These are phyloP conservation scores for Chlorella variabilis DNA, from an alignment of 163 green algal genomes.

Conservation along the genomic window DNA sequence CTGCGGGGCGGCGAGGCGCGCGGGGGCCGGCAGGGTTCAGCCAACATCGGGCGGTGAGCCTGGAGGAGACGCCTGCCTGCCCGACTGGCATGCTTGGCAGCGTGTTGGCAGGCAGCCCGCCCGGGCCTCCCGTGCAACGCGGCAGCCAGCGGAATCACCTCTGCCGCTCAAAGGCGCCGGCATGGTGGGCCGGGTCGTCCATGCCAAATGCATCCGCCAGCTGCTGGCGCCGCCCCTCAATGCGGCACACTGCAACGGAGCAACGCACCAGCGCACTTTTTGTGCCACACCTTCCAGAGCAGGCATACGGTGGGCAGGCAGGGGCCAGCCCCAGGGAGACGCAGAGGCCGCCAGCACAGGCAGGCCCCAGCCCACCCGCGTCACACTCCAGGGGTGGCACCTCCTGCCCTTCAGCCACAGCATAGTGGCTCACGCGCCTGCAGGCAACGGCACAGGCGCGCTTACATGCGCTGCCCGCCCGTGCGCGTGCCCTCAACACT, in stretches of 20 bases:
- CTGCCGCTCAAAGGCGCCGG: slow-evolving; percentile 46
- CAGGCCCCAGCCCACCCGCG: background rate
- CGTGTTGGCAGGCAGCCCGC: too few species aligned
- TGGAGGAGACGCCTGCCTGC: too few species aligned
- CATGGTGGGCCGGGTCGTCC: slow-evolving; percentile 37
- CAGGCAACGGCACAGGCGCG: background rate
- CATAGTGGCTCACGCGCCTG: slow-evolving; percentile 48
- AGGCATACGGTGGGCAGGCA: too few species aligned
- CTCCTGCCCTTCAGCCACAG: slow-evolving; percentile 49
- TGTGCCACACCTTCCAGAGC: too few species aligned
- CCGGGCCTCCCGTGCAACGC: too few species aligned
- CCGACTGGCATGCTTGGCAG: too few species aligned
- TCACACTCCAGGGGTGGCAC: slow-evolving; percentile 52
- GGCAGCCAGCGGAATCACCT: too few species aligned
- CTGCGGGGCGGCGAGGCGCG: slow-evolving; percentile 16
- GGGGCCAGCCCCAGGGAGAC: too few species aligned
- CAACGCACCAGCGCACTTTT: background rate
- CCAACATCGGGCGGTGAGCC: too few species aligned
- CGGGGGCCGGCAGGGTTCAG: too few species aligned
- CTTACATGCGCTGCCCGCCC: too few species aligned
- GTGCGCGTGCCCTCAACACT: too few species aligned
- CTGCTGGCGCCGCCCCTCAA: slow-evolving; percentile 37
- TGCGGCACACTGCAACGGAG: slow-evolving; percentile 41
- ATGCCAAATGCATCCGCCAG: slow-evolving; percentile 65
- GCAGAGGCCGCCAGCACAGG: background rate